Evolutionary conservation across 1,139 yeast species (phyloP), one percentile per base, ranked within the genome.

Genomic region (Lodderomyces jiufengensis): DNA sequence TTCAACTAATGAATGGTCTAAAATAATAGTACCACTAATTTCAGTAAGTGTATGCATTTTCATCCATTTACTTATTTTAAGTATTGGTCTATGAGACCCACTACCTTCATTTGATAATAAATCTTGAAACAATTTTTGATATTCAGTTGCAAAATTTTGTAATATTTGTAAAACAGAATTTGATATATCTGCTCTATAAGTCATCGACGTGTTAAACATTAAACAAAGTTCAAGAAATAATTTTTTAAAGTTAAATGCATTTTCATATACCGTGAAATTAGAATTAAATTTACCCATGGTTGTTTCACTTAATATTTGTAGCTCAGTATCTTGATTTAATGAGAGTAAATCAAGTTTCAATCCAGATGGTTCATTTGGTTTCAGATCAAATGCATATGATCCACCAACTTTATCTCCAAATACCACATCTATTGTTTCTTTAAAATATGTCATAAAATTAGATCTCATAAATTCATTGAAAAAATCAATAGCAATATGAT

Each of bases 391-490:
- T 4, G 43, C 35, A 24, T 39, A 41, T 3, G 39, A 41, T 3
- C 52, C 52, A 1, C 66, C 67, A 32, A 66, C 56, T 31, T 51
- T 51, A 27, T 59, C 62, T 10, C 53, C 50, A 43, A 65, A 66
- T 10, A 57, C 49, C 4, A 40, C 24, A 27, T 70, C 64, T 24
- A 87, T 63, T 1, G 80, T 73, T 27, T 71, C 73, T 35, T 77
- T 78, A 23, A 88, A 66, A 36, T 78, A 76, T 1, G 90, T 80
- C 35, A 84, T 64, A 49, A 84, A 87, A 3, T 76, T 69, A 8
- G 65, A 58, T 30, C 66, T 69, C 84, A 90, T 79, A 47, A 84
- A 84, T 8, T 67, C 67, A 26, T 73, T 72, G 52, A 86, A 78
- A 50, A 86, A 84, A 5, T 54, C 71, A 58, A 43, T 71, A 38